Base-by-base conservation (phyloP, 202 grass and related monocot genomes). In the Elaeis oleifera region DNA sequence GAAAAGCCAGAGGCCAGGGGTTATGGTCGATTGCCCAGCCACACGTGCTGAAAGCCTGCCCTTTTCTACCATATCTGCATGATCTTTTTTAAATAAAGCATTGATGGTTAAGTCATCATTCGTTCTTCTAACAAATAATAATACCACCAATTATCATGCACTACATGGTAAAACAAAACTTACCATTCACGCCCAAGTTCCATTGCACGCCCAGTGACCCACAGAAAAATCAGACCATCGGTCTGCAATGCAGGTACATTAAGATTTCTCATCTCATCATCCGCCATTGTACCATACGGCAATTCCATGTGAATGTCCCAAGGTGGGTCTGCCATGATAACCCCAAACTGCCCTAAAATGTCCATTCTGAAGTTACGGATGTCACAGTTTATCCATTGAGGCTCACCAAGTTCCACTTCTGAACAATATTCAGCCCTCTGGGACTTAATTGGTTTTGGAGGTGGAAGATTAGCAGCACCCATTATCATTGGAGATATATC, bases 251-350 rank as follows among this genome's bases (percentile, higher is more conserved):
- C 69, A 54, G 94, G 94, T 65, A 99, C 94, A 78, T 99, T 99
- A 70, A 99, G 88, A 52, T 81, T 99, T 74, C 84, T 99, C 94
- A 99, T 99, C 82, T 99, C 94, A 75, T 99, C 94, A 24, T 99
- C 94, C 21, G 82, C 94, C 94, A 99, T 99, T 80, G 94, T 99
- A 67, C 94, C 94, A 86, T 99, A 99, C 69, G 94, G 94, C 23
- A 99, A 71, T 78, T 99, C 94, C 94, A 99, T 99, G 77, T 99
- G 94, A 81, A 99, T 99, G 77, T 99, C 94, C 94, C 94, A 99
- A 20, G 94, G 94, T 16, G 94, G 94, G n/a, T 99, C 94, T 26
- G 94, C 94, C 94, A 99, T 99, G 61, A 99, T 99, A 72, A 99
- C 94, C 4, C 94, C 94, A 73, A 99, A 99, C 61, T 99, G 85